phyloP scores from a whole-genome alignment of 2,329 filamentous ascomycete genomes.

The Xylaria polymorpha region DNA sequence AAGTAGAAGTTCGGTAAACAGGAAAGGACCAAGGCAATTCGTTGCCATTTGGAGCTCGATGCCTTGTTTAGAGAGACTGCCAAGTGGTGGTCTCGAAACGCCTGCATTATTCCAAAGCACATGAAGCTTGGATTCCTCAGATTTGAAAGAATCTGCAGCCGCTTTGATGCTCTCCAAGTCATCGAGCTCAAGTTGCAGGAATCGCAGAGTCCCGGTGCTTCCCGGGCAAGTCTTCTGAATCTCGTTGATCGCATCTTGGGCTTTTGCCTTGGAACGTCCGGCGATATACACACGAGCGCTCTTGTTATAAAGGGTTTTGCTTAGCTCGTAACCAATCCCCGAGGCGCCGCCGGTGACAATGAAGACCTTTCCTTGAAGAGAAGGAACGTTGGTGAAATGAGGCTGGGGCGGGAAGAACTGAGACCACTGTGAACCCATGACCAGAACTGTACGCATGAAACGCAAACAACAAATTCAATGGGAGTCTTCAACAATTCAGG shows the following conservation, averaged over 20 bases:
- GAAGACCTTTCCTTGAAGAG: conserved; percentile 40
- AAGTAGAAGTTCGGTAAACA: conserved; percentile 53
- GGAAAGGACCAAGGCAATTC: conserved; percentile 52
- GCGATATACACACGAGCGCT: conserved; percentile 38
- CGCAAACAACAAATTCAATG: too few relatives aligned
- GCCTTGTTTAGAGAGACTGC: conserved; percentile 48
- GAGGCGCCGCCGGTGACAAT: conserved; percentile 42
- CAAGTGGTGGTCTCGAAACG: conserved; percentile 37
- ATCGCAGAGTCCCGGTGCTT: conserved; percentile 26
- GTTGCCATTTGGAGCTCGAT: conserved; percentile 53
- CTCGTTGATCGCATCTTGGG: conserved; percentile 30
- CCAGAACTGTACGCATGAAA: too few relatives aligned
- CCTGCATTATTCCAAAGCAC: conserved; percentile 46
- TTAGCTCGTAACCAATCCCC: conserved; percentile 41
- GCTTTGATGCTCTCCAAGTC: conserved; percentile 37
- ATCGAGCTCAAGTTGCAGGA: conserved; percentile 39
- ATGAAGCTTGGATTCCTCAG: conserved; percentile 34
- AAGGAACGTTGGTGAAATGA: conserved; percentile 30
- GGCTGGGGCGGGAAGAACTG: conserved; percentile 40
- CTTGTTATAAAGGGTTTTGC: conserved; percentile 35
- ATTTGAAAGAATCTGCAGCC: conserved; percentile 30
- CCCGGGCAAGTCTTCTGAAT: conserved; percentile 10
- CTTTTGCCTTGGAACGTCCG: conserved; percentile 34
- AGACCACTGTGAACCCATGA: conserved; percentile 40
- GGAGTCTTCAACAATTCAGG: too few relatives aligned